These are phyloP conservation scores for Phytophthora foliorum DNA, from an alignment of 352 stramenopile species.

Conservation along the genomic window DNA sequence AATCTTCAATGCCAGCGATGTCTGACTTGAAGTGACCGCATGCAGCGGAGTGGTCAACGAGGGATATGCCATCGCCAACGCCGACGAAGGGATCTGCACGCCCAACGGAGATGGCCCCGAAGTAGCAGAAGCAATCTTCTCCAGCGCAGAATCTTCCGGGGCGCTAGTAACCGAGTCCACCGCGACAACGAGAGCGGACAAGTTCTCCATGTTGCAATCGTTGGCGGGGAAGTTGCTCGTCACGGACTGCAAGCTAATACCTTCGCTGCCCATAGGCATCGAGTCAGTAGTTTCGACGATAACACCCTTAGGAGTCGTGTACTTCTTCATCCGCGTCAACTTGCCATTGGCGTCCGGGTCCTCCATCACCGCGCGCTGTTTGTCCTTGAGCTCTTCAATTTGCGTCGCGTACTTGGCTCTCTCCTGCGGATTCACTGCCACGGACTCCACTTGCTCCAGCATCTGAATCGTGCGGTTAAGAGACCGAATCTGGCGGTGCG, in stretches of 20 bases:
- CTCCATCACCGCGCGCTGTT: conserved; percentile 74
- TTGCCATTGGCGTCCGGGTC: conserved; percentile 70
- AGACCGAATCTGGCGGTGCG: conserved; percentile 75
- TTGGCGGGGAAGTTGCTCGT: not conserved
- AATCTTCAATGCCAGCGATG: conserved; percentile 35
- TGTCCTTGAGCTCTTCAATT: conserved; percentile 70
- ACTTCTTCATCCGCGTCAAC: conserved; percentile 75
- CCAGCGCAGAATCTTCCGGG: not conserved
- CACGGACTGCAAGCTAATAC: not conserved
- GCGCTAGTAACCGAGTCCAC: conserved; percentile 23
- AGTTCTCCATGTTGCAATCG: not conserved
- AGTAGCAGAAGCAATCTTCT: not conserved
- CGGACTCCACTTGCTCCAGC: conserved; percentile 68
- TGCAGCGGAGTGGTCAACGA: conserved; percentile 49
- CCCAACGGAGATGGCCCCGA: conserved; percentile 17
- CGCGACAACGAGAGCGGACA: conserved; percentile 31
- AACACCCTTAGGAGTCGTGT: conserved; percentile 17
- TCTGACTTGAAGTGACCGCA: conserved; percentile 17
- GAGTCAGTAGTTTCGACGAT: conserved; percentile 4
- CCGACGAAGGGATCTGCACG: conserved; percentile 31
- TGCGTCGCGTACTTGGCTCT: conserved; percentile 61
- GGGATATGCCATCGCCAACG: not conserved
- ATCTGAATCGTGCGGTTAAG: conserved; percentile 79
- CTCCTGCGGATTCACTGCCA: conserved; percentile 53
- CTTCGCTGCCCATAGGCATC: conserved; percentile 7